These are phyloP conservation scores for Cornus suecica DNA, from an alignment of 148 eudicot genomes.

Conservation along the genomic window DNA sequence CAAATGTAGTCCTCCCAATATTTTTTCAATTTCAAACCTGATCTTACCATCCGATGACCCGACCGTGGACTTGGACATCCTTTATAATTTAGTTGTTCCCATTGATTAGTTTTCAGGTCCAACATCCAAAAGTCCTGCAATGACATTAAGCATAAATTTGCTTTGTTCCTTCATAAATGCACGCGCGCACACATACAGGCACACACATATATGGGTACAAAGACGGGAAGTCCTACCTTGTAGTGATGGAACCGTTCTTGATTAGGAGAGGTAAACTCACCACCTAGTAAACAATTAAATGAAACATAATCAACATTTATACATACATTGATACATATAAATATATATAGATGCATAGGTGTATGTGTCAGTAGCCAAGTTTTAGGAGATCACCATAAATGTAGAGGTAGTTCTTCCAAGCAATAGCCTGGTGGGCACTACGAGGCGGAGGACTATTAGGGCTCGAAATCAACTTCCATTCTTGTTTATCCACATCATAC, in stretches of 20 bases:
- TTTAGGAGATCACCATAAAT: conserved; percentile 49
- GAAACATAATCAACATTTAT: neutral
- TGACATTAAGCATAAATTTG: conserved; percentile 1
- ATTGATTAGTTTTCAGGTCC: conserved; percentile 95
- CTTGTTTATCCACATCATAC: conserved; percentile 84
- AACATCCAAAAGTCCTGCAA: conserved; percentile 89
- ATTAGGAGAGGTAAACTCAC: conserved; percentile 97
- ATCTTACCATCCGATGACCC: conserved; percentile 94
- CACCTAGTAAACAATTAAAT: conserved; percentile 47
- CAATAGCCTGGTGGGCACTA: conserved; percentile 96
- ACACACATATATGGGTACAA: too few relatives aligned
- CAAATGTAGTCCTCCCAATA: neutral
- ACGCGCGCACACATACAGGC: too few relatives aligned
- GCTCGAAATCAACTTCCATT: conserved; percentile 90
- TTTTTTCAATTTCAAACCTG: neutral
- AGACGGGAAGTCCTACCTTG: conserved; percentile 47
- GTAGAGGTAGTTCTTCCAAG: conserved; percentile 95
- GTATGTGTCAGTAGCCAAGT: neutral
- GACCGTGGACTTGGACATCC: conserved; percentile 97
- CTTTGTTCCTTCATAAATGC: neutral
- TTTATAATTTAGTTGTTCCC: conserved; percentile 97
- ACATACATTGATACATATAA: neutral
- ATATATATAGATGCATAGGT: too few relatives aligned
- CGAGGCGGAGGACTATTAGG: conserved; percentile 99
- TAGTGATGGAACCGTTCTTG: conserved; percentile 99